Base-by-base conservation (phyloP, 352 stramenopile species). In the Pythium rhizo-oryzae region DNA sequence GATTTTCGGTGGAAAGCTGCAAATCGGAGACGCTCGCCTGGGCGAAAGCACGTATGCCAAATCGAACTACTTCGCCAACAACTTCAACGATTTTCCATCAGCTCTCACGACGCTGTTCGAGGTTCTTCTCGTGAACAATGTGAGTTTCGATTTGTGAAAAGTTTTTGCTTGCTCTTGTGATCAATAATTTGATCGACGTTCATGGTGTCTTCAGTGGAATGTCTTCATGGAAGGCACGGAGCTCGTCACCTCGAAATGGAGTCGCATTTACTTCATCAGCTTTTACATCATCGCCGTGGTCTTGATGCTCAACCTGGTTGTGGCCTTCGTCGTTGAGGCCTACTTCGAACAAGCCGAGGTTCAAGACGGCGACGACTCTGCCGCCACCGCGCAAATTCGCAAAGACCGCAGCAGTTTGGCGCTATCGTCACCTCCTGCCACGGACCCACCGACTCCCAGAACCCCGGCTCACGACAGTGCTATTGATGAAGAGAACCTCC, bases 61-160 rank as follows among this genome's bases (percentile, higher is more conserved):
- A 5, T 63, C 59, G 6, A 81, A 85, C 44, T 94, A 90, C 56
- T 85, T 80, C 52, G 71, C 78, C 59, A 89, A 91, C 77, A 94
- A 93, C 67, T 94, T 93, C 58, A 91, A 94, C 72, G 83, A 91
- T 62, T 80, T 89, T 57, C 65, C 77, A 23, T 84, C 74, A 0
- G 79, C 77, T 2, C 65, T 92, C 37, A 79, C 80, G 19, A 85
- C 79, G 33, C 77, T 94, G n/a, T 93, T 93, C 52, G 80, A 90
- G 59, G 57, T 91, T 19, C 67, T 93, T 16, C 78, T 95, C 59
- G 84, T 93, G 30, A 93, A 93, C 70, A 92, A 93, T 66, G 79
- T 87, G 55, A 54, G 79, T 47, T 47, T 11, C 35, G 13, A 19
- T 47, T 47, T 9, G 8, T 11, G 37, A 18, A 33, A 33, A 7